Evolutionary conservation across 1,284 basidiomycete species (phyloP).

Genomic region (Ceratobasidium sp.): DNA sequence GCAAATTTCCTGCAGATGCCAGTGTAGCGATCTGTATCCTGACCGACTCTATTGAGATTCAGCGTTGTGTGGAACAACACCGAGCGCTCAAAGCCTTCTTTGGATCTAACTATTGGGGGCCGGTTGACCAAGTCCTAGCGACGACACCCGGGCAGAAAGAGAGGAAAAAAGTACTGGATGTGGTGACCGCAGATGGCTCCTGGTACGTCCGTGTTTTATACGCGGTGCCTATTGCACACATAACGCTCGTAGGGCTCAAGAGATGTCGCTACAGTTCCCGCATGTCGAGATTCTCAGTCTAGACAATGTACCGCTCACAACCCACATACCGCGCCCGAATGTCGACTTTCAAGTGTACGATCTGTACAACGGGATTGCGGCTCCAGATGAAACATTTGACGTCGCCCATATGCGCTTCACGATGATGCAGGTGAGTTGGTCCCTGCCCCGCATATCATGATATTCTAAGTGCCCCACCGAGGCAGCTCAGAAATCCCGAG

Average conservation of each 20-base stretch:
- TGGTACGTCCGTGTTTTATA: background rate
- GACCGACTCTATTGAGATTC: conserved; percentile 11
- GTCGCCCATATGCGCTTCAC: conserved; percentile 1
- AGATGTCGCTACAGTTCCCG: conserved; percentile 17
- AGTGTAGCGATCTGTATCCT: conserved; percentile 1
- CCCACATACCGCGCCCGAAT: conserved; percentile 17
- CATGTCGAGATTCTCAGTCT: conserved; percentile 9
- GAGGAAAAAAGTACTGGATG: conserved; percentile 25
- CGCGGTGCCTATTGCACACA: background rate
- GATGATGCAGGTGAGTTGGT: conserved; percentile 10
- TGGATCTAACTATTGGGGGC: too few species aligned
- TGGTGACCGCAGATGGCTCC: conserved; percentile 18
- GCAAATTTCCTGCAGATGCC: conserved; percentile 11
- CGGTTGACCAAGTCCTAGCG: background rate
- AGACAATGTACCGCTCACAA: conserved; percentile 1
- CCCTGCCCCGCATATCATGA: background rate
- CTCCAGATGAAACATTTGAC: conserved; percentile 6
- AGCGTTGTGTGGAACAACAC: conserved; percentile 13
- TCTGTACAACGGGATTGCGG: conserved; percentile 6
- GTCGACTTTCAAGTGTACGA: conserved; percentile 25
- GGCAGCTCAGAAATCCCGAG: conserved; percentile 2
- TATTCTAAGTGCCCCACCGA: background rate
- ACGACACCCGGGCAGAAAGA: background rate
- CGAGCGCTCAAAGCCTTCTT: background rate
- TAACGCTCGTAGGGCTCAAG: background rate